Percentiles rank a stretch among this genome's conserved stretches.
phyloP scores from a whole-genome alignment of 805 yeast species.

The Saccharomycopsis sp. region DNA sequence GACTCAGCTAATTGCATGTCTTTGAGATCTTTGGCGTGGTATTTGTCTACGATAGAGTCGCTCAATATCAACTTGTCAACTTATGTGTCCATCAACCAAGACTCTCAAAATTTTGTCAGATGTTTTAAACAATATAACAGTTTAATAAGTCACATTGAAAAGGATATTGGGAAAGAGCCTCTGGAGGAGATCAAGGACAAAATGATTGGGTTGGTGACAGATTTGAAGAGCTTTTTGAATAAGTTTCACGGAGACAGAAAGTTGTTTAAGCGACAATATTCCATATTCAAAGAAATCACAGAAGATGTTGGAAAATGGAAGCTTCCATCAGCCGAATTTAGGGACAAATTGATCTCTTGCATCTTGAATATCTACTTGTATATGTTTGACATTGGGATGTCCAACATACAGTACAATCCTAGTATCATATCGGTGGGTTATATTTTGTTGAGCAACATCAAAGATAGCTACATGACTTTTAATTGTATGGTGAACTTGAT shows the following conservation, averaged over 20 bases:
- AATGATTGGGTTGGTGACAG: constrained; percentile 4
- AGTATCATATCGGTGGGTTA: constrained; percentile 12
- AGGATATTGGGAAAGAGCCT: not conserved
- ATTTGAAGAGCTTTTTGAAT: constrained; percentile 12
- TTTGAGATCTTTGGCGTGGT: constrained; percentile 16
- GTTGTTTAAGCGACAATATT: constrained; percentile 10
- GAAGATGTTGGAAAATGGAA: constrained; percentile 7
- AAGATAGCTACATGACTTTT: constrained; percentile 16
- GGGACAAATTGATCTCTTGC: constrained; percentile 5
- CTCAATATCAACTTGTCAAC: constrained; percentile 14
- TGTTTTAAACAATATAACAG: constrained; percentile 13
- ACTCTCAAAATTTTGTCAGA: constrained; percentile 10
- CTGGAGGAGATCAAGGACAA: not conserved
- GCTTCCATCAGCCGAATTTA: not conserved
- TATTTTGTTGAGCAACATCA: constrained; percentile 10
- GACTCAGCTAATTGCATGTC: constrained; percentile 14
- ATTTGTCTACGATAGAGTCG: constrained; percentile 9
- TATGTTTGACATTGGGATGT: constrained; percentile 14
- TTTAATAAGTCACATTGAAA: constrained; percentile 9
- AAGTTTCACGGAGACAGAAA: constrained; percentile 7
- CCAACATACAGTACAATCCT: constrained; percentile 5
- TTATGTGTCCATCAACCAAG: constrained; percentile 10
- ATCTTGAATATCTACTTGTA: constrained; percentile 16
- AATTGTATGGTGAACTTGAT: constrained; percentile 15
- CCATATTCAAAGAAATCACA: constrained; percentile 8